phyloP scores from a whole-genome alignment of 805 yeast genomes.

The Isabelozyma rhagii region DNA sequence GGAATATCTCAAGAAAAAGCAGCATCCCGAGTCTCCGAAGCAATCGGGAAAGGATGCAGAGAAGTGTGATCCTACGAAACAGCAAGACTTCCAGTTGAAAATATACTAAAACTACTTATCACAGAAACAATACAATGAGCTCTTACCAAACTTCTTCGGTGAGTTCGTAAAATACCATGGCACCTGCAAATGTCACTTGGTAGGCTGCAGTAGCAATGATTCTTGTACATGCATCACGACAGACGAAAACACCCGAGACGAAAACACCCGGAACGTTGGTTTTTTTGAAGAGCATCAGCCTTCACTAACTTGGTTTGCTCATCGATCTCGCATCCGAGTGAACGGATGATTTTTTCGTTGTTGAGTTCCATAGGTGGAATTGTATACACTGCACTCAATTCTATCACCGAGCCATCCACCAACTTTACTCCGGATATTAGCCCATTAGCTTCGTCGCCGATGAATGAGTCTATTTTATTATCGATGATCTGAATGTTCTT shows the following conservation, averaged over 20 bases:
- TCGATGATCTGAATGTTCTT: background rate
- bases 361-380: conserved; percentile 2
- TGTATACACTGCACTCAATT: background rate
- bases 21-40: too few species aligned
- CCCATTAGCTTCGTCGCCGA: background rate
- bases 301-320: conserved; percentile 1
- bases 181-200: conserved; percentile 2
- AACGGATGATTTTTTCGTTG: conserved; percentile 1
- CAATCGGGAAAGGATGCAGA: too few species aligned
- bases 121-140: background rate
- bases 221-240: conserved; percentile 4
- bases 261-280: conserved; percentile 2
- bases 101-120: background rate
- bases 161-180: background rate
- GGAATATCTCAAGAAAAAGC: conserved; percentile 1
- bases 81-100: too few species aligned
- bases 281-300: conserved; percentile 2
- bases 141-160: background rate
- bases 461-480: background rate
- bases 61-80: too few species aligned
- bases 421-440: background rate
- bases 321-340: conserved; percentile 1
- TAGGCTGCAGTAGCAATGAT: conserved; percentile 7
- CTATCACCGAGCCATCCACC: conserved; percentile 1
- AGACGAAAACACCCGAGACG: conserved; percentile 4